Conservation (phyloP, 306 rosid species). For the Delonix regia region DNA sequence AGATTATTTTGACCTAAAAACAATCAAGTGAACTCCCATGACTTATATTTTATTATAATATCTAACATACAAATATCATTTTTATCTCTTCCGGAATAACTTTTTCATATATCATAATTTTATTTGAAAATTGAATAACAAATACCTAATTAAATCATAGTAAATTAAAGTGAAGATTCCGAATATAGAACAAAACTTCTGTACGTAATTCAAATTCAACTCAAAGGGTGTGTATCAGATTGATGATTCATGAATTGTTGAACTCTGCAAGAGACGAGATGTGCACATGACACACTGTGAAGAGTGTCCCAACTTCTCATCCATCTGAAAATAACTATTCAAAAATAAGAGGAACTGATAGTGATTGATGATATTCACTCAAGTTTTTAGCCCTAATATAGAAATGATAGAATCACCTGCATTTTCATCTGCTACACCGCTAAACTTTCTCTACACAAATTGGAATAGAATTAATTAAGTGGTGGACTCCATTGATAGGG, state of each 20-base stretch:
- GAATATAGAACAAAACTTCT: too few species aligned
- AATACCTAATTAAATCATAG: too few species aligned
- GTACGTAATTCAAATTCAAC: too few species aligned
- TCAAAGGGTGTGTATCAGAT: neutral
- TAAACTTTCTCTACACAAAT: neutral
- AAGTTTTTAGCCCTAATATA: neutral
- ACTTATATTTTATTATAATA: too few species aligned
- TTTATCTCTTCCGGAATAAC: too few species aligned
- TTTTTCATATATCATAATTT: too few species aligned
- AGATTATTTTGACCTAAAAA: too few species aligned
- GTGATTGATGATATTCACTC: neutral
- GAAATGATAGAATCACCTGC: slow-evolving; percentile 4
- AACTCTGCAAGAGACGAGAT: neutral
- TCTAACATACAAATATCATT: too few species aligned
- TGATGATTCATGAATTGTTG: neutral
- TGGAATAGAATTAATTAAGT: neutral
- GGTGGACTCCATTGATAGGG: slow-evolving; percentile 34
- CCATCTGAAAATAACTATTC: slow-evolving; percentile 20
- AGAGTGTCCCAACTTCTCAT: neutral
- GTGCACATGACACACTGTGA: neutral
- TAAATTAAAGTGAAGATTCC: too few species aligned
- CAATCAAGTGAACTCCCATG: too few species aligned
- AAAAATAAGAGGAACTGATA: neutral
- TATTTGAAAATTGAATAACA: too few species aligned
- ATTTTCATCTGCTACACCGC: slow-evolving; percentile 18